A percentile compares a stretch with the other conserved stretches of the same genome.
Evolutionary conservation across 2,329 filamentous ascomycete species (phyloP).

Genomic region (Penicillium sp.): DNA sequence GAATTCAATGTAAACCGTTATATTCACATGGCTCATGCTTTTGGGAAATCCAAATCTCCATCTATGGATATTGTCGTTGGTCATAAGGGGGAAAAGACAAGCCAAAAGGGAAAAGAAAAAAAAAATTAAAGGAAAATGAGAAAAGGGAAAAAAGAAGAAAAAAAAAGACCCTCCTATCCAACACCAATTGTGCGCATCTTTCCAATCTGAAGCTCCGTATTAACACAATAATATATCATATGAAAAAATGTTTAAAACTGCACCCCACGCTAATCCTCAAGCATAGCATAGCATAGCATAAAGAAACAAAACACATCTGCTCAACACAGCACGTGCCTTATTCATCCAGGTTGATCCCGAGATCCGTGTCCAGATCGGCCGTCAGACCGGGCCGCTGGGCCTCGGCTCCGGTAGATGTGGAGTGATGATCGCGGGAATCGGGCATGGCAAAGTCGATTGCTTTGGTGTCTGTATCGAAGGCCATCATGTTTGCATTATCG

Average conservation of each 20-base stretch:
- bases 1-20: background rate
- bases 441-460: slow-evolving; percentile 23
- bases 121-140: background rate
- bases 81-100: slow-evolving; percentile 9
- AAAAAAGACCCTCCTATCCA: background rate
- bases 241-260: background rate
- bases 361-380: slow-evolving; percentile 24
- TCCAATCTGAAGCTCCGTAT: background rate
- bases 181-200: background rate
- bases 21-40: slow-evolving; percentile 14
- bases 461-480: slow-evolving; percentile 25
- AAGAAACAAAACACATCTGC: background rate
- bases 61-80: slow-evolving; percentile 12
- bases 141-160: slow-evolving; percentile 1
- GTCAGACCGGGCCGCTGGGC: slow-evolving; percentile 19
- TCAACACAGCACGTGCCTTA: slow-evolving; percentile 12
- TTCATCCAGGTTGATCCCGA: slow-evolving; percentile 22
- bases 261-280: background rate
- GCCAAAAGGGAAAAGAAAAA: background rate
- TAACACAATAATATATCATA: background rate
- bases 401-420: slow-evolving; percentile 14
- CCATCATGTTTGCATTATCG: slow-evolving; percentile 23
- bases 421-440: slow-evolving; percentile 10
- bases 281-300: background rate
- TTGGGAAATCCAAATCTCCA: slow-evolving; percentile 7